These are phyloP conservation scores for Amanita subjunquillea DNA, from an alignment of 768 basidiomycete genomes.

Conservation along the genomic window DNA sequence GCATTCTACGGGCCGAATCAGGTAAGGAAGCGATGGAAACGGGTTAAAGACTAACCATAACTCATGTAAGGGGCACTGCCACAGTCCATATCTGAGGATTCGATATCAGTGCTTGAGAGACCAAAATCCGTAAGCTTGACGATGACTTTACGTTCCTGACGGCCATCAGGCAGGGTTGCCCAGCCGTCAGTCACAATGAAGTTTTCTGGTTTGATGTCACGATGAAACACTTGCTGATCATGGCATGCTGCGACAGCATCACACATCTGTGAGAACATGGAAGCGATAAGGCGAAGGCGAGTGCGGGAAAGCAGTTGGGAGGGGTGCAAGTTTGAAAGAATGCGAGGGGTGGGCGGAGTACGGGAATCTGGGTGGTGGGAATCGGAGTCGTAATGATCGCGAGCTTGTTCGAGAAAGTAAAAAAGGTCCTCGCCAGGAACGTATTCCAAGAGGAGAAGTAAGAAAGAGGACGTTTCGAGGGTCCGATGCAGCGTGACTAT, in stretches of 20 bases:
- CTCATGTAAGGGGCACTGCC: constrained; percentile 99
- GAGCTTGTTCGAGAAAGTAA: constrained; percentile 95
- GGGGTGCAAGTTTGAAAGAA: constrained; percentile 76
- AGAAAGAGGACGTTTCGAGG: constrained; percentile 82
- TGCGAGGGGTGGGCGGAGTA: constrained; percentile 89
- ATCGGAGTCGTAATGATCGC: constrained; percentile 69
- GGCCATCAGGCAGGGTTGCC: constrained; percentile 39
- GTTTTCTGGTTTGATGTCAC: constrained; percentile 99
- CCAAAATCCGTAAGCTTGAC: constrained; percentile 98
- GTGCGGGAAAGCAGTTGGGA: constrained; percentile 77
- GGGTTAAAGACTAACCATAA: constrained; percentile 51
- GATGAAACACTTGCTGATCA: constrained; percentile 81
- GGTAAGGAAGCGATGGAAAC: constrained; percentile 5
- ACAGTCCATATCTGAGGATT: constrained; percentile 95
- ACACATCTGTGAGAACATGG: constrained; percentile 99
- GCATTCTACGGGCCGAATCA: constrained; percentile 54
- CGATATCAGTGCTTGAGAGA: constrained; percentile 78
- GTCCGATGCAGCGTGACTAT: constrained; percentile 94
- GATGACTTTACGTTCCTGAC: constrained; percentile 75
- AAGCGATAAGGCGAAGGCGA: constrained; percentile 85
- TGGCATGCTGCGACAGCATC: constrained; percentile 95
- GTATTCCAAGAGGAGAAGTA: constrained; percentile 89
- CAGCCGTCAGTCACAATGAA: constrained; percentile 88
- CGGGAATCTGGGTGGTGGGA: constrained; percentile 33
- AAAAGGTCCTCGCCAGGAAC: constrained; percentile 97